Evolutionary conservation across 768 basidiomycete genomes (phyloP).

Genomic region (Daedaleopsis nitida): DNA sequence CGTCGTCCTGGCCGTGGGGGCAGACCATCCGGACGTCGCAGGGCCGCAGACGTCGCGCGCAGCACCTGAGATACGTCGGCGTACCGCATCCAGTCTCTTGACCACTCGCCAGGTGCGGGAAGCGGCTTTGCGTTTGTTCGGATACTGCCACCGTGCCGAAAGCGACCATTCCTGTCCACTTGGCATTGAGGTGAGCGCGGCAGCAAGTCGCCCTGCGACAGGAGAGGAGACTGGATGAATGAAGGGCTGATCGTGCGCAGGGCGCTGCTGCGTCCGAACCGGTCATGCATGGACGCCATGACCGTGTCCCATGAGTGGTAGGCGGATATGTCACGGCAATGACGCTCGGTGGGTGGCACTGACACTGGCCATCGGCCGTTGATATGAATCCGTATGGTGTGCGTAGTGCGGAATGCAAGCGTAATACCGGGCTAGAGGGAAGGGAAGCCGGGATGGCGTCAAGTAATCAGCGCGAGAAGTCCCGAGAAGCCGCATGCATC

Average conservation of each 20-base stretch:
- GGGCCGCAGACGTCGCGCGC: neutral
- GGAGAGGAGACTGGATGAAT: neutral
- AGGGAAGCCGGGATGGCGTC: conserved; percentile 11
- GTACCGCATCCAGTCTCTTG: neutral
- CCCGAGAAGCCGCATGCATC: conserved; percentile 18
- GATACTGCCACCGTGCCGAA: neutral
- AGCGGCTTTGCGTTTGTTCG: neutral
- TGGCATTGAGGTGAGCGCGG: neutral
- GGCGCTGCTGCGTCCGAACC: neutral
- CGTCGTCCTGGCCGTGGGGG: neutral
- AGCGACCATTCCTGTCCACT: neutral
- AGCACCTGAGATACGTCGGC: neutral
- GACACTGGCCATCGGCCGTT: neutral
- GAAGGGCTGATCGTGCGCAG: neutral
- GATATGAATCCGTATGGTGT: neutral
- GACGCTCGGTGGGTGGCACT: neutral
- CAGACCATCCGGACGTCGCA: neutral
- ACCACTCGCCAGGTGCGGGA: neutral
- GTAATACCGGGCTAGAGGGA: neutral
- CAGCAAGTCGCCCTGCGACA: neutral
- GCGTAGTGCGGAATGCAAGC: neutral
- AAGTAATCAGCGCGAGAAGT: conserved; percentile 17
- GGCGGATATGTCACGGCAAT: neutral
- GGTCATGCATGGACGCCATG: neutral
- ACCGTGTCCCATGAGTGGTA: neutral